phyloP scores from a whole-genome alignment of 2,329 filamentous ascomycete genomes.

The Paraphaeosphaeria minitans region DNA sequence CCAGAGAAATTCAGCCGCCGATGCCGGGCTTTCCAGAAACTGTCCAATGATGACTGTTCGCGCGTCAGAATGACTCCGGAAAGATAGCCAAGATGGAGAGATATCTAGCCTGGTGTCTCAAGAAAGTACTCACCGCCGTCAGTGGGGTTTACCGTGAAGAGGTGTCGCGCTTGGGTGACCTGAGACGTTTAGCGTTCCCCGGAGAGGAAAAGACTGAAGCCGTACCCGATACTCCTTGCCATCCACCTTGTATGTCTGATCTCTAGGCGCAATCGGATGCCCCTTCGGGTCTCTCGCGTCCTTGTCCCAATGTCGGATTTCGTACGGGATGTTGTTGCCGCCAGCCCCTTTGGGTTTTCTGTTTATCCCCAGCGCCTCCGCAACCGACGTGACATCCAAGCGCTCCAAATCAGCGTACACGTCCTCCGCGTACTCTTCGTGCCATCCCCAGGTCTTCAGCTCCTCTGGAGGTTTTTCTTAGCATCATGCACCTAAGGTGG shows the following conservation, averaged over 20 bases:
- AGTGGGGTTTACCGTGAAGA: constrained; percentile 18
- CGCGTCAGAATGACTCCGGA: not conserved
- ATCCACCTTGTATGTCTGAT: constrained; percentile 26
- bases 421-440: constrained; percentile 5
- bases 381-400: constrained; percentile 18
- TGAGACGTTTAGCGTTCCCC: constrained; percentile 5
- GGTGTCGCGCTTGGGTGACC: constrained; percentile 25
- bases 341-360: constrained; percentile 14
- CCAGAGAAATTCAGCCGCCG: not conserved
- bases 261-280: constrained; percentile 12
- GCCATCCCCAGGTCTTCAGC: constrained; percentile 25
- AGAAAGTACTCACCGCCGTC: constrained; percentile 12
- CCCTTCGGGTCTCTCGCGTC: constrained; percentile 12
- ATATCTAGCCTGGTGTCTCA: not conserved
- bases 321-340: constrained; percentile 21
- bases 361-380: constrained; percentile 17
- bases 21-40: not conserved
- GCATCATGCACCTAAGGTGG: not conserved
- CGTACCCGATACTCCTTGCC: constrained; percentile 19
- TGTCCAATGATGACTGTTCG: constrained; percentile 9
- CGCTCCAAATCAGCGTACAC: constrained; percentile 14
- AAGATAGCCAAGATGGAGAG: too few relatives aligned
- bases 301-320: constrained; percentile 24
- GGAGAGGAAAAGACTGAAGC: too few relatives aligned
- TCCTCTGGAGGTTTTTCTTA: constrained; percentile 4